Evolutionary conservation across 2,329 filamentous ascomycete genomes (phyloP), one percentile per base, ranked within the genome.

Genomic region (Stagonosporopsis chrysanthemi): DNA sequence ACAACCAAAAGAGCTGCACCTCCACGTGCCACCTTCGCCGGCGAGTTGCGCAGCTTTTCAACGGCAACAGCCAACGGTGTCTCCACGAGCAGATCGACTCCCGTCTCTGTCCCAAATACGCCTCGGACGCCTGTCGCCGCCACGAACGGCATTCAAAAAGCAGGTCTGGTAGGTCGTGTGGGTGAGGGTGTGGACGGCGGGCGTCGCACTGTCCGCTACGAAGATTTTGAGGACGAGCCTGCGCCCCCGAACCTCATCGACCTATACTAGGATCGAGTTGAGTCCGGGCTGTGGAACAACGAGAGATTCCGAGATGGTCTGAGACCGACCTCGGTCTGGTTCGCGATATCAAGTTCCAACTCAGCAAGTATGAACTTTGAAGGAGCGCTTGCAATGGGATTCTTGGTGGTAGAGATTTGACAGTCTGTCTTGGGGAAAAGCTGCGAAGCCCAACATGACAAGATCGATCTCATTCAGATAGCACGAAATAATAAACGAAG

Each of bases 211-310:
- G 12, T 47, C 9, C 48, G 49, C 38, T 57, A 56, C 6, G 58
- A 54, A 15, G 28, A 28, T 26, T 52, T 48, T 31, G 41, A 50
- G 17, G 35, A 19, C 23, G 40, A 56, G 15, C n/a, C 43, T 1
- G 15, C 43, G n/a, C 38, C 42, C 28, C 42, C 42, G 6, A 49
- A 65, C 36, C 44, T 66, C 44, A 66, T 66, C 22, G 64, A 66
- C 47, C 55, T 66, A 14, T 55, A 43, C 38, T 50, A 54, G 44
- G 5, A n/a, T n/a, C 1, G 2, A n/a, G 4, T 15, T n/a, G 12
- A 7, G 17, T 22, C 7, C 35, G 7, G 12, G 8, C 3, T 9
- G n/a, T 39, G 14, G 31, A 12, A 4, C 4, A 14, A 33, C 2
- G 14, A 33, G 14, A 6, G 1, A n/a, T n/a, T 15, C 3, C 11